Conservation (phyloP, 192 early-diverging fungal genomes). For the Coemansia sp. region DNA sequence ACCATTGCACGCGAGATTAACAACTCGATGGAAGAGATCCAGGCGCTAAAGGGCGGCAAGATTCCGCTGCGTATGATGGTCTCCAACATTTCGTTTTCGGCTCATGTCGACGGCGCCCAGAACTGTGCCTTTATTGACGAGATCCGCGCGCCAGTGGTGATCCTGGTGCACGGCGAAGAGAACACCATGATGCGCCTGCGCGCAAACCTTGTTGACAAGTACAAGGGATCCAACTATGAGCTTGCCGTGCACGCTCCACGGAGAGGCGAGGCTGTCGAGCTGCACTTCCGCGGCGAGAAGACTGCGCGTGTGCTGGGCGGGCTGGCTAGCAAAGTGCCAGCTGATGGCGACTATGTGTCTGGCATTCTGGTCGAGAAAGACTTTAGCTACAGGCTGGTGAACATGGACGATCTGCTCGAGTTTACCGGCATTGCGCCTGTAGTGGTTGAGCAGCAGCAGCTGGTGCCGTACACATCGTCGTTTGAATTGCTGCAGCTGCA, state of each 20-base stretch:
- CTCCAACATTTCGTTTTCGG: slow-evolving; percentile 95
- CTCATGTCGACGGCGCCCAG: slow-evolving; percentile 96
- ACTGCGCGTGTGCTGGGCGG: slow-evolving; percentile 83
- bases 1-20: slow-evolving; percentile 84
- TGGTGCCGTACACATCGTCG: slow-evolving; percentile 73
- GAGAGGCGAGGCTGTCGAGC: slow-evolving; percentile 84
- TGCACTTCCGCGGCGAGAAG: slow-evolving; percentile 95
- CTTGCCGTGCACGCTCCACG: slow-evolving; percentile 85
- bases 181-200: slow-evolving; percentile 91
- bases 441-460: slow-evolving; percentile 74
- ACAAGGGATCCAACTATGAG: slow-evolving; percentile 72
- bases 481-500: slow-evolving; percentile 84
- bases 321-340: slow-evolving; percentile 75
- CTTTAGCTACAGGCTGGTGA: slow-evolving; percentile 87
- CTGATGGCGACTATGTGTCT: slow-evolving; percentile 62
- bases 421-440: slow-evolving; percentile 77
- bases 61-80: slow-evolving; percentile 82
- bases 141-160: slow-evolving; percentile 85
- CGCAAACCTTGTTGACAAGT: slow-evolving; percentile 82
- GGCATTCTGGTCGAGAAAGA: slow-evolving; percentile 89
- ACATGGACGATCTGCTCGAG: slow-evolving; percentile 75
- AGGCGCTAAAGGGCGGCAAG: slow-evolving; percentile 74
- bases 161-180: slow-evolving; percentile 94
- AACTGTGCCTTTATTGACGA: slow-evolving; percentile 97
- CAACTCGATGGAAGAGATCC: slow-evolving; percentile 84